Percentiles rank a stretch among this genome's conserved stretches.
phyloP scores from a whole-genome alignment of 2,329 filamentous ascomycete genomes.

The Trichoderma atroviride region DNA sequence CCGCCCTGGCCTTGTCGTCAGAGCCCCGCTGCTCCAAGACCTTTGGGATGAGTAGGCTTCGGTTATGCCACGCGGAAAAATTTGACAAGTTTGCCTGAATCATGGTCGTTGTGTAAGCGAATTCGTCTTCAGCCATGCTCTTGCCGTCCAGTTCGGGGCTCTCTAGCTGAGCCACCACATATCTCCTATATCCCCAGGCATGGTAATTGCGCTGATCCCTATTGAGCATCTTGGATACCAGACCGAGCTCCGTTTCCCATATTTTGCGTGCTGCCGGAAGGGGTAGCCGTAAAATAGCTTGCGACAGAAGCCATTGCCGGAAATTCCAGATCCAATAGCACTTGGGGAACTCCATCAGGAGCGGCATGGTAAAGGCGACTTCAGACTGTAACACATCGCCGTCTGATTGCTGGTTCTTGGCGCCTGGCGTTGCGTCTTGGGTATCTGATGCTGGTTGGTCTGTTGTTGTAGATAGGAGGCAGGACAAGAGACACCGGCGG shows the following conservation, averaged over 20 bases:
- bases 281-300: slow-evolving; percentile 68
- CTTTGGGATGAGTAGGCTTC: slow-evolving; percentile 78
- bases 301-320: slow-evolving; percentile 78
- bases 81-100: slow-evolving; percentile 85
- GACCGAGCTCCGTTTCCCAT: slow-evolving; percentile 81
- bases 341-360: slow-evolving; percentile 86
- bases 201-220: slow-evolving; percentile 92
- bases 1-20: slow-evolving; percentile 61
- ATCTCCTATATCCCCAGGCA: slow-evolving; percentile 88
- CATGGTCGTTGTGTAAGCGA: slow-evolving; percentile 89
- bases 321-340: slow-evolving; percentile 99
- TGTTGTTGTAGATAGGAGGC: slow-evolving; percentile 57
- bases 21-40: slow-evolving; percentile 73
- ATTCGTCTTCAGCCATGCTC: slow-evolving; percentile 78
- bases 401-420: slow-evolving; percentile 49
- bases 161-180: slow-evolving; percentile 77
- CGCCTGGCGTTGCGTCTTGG: slow-evolving; percentile 27
- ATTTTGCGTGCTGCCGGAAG: slow-evolving; percentile 59
- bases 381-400: slow-evolving; percentile 67
- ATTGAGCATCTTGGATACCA: slow-evolving; percentile 85
- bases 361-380: slow-evolving; percentile 77
- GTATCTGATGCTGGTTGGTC: slow-evolving; percentile 54
- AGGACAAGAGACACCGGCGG: slow-evolving; percentile 67
- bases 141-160: slow-evolving; percentile 52
- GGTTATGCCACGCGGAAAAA: slow-evolving; percentile 95